These are phyloP conservation scores for Globisporangium takayamanum DNA, from an alignment of 352 stramenopile genomes.

Conservation along the genomic window DNA sequence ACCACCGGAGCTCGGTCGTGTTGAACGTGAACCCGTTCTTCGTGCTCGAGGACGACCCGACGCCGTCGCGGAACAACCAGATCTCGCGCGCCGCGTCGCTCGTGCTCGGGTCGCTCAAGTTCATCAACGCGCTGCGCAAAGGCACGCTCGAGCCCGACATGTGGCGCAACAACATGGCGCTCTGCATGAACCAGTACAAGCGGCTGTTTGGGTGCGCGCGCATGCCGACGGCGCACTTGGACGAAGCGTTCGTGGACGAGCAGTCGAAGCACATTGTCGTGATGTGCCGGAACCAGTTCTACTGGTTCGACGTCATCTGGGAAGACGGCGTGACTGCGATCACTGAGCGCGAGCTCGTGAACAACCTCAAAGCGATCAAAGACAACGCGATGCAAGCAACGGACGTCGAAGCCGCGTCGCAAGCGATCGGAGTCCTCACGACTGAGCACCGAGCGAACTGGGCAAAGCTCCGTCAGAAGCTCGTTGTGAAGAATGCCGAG, in stretches of 20 bases:
- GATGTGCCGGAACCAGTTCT: constrained; percentile 92
- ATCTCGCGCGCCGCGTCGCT: constrained; percentile 86
- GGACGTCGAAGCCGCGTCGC: constrained; percentile 48
- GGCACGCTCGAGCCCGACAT: constrained; percentile 90
- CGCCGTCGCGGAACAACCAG: constrained; percentile 86
- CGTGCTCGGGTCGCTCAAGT: constrained; percentile 89
- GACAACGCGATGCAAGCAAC: constrained; percentile 64
- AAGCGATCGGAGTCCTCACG: constrained; percentile 89
- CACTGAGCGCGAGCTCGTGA: constrained; percentile 86
- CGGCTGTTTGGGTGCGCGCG: constrained; percentile 87
- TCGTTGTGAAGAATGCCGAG: constrained; percentile 71
- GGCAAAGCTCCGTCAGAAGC: constrained; percentile 77
- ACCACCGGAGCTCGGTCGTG: constrained; percentile 88
- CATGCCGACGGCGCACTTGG: constrained; percentile 61
- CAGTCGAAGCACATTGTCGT: constrained; percentile 91
- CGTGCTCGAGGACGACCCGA: constrained; percentile 89
- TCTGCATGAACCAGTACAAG: constrained; percentile 97
- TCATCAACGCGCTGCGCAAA: constrained; percentile 86
- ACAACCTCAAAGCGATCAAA: constrained; percentile 90
- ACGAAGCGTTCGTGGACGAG: constrained; percentile 79
- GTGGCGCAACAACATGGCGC: constrained; percentile 73
- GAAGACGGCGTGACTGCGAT: constrained; percentile 83
- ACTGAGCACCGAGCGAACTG: constrained; percentile 88
- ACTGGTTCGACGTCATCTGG: constrained; percentile 92
- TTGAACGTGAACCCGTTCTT: constrained; percentile 97